A percentile compares a stretch with the other conserved stretches of the same genome.
Evolutionary conservation across 805 yeast species (phyloP).

Genomic region (Saturnispora halmiae): DNA sequence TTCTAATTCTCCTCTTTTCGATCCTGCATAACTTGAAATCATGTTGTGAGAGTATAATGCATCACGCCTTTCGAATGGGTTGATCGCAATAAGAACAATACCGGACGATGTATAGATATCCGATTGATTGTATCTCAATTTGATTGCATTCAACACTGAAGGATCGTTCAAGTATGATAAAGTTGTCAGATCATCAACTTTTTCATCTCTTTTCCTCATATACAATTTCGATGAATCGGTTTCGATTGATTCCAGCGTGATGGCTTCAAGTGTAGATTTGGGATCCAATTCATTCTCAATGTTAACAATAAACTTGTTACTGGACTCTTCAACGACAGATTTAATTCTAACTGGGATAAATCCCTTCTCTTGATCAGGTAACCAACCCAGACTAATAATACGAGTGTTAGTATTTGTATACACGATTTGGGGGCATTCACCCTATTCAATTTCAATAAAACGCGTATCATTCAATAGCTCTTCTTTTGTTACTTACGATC

Average conservation of each 20-base stretch:
- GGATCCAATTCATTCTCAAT: conserved; percentile 41
- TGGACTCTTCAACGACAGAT: conserved; percentile 32
- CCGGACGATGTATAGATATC: conserved; percentile 95
- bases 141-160: conserved; percentile 89
- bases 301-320: conserved; percentile 37
- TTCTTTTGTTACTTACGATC: conserved; percentile 6
- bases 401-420: conserved; percentile 4
- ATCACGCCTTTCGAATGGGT: conserved; percentile 90
- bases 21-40: conserved; percentile 90
- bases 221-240: conserved; percentile 61
- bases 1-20: conserved; percentile 87
- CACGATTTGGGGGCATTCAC: not conserved
- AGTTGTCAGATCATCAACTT: conserved; percentile 89
- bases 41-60: conserved; percentile 85
- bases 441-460: not conserved
- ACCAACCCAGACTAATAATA: conserved; percentile 60
- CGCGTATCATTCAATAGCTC: not conserved
- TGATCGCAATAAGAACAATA: conserved; percentile 90
- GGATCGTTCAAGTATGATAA: conserved; percentile 93
- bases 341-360: conserved; percentile 66
- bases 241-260: conserved; percentile 40
- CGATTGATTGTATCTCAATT: conserved; percentile 77
- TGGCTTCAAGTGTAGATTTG: conserved; percentile 34
- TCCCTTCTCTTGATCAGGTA: conserved; percentile 62
- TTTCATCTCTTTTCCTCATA: conserved; percentile 84